Evolutionary conservation across 2,329 filamentous ascomycete genomes (phyloP).

Genomic region (Bipolaris sorokiniana): DNA sequence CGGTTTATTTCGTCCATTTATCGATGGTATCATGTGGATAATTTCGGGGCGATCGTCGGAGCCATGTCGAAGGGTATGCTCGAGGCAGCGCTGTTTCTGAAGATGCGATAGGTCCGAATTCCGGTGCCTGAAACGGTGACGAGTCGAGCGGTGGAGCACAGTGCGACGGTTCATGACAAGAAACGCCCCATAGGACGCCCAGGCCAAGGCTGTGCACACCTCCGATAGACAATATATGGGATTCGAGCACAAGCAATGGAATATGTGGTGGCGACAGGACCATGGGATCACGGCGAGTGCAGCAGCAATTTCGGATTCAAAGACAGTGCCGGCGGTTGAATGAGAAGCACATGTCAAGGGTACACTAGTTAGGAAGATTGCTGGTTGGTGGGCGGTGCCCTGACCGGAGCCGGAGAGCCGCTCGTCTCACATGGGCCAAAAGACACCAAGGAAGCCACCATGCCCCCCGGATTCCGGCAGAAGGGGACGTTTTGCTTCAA

Average conservation of each 20-base stretch:
- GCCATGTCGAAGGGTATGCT: slow-evolving; percentile 8
- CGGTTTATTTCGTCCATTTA: neutral
- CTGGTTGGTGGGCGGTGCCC: slow-evolving; percentile 8
- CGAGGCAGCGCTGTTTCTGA: slow-evolving; percentile 31
- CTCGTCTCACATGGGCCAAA: slow-evolving; percentile 5
- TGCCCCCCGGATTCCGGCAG: slow-evolving; percentile 12
- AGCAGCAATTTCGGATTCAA: slow-evolving; percentile 16
- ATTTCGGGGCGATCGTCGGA: neutral
- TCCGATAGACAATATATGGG: slow-evolving; percentile 13
- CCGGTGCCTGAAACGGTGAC: slow-evolving; percentile 38
- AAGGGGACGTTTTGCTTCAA: slow-evolving; percentile 25
- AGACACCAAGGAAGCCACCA: neutral
- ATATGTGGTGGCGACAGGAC: slow-evolving; percentile 10
- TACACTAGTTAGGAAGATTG: neutral
- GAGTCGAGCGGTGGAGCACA: slow-evolving; percentile 19
- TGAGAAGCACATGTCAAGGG: neutral
- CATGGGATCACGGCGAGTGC: slow-evolving; percentile 10
- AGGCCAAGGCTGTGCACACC: slow-evolving; percentile 22
- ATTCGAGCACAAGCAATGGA: slow-evolving; percentile 7
- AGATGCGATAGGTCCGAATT: slow-evolving; percentile 34
- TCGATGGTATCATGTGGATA: neutral
- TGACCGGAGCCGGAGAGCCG: slow-evolving; percentile 6
- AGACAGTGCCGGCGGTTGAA: slow-evolving; percentile 3
- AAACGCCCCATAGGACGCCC: slow-evolving; percentile 25
- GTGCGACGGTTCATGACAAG: slow-evolving; percentile 19